Evolutionary conservation across 176 grass and related monocot species (phyloP).

Genomic region (Triticum aestivum): IWGSC_CS_RefSeq_v2.1 NC_057805.1:392457817-392458316

Average conservation of each 20-base stretch:
- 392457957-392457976: neutral
- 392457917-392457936: slow-evolving; percentile 53
- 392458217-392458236: neutral
- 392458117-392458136: slow-evolving; percentile 22
- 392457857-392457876: slow-evolving; percentile 21
- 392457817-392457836: slow-evolving; percentile 16
- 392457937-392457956: slow-evolving; percentile 55
- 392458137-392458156: slow-evolving; percentile 54
- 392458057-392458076: slow-evolving; percentile 58
- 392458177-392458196: neutral
- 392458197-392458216: neutral
- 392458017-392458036: slow-evolving; percentile 20
- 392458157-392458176: slow-evolving; percentile 43
- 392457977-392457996: neutral
- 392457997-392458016: neutral
- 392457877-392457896: slow-evolving; percentile 39
- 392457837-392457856: slow-evolving; percentile 14
- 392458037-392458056: slow-evolving; percentile 46
- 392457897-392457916: slow-evolving; percentile 45
- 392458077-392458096: slow-evolving; percentile 43
- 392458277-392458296: neutral
- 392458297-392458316: neutral
- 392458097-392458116: slow-evolving; percentile 36
- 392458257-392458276: neutral
- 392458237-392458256: neutral